Base-by-base conservation (phyloP, 345 rosid genomes). In the Leavenworthia alabamica region DNA sequence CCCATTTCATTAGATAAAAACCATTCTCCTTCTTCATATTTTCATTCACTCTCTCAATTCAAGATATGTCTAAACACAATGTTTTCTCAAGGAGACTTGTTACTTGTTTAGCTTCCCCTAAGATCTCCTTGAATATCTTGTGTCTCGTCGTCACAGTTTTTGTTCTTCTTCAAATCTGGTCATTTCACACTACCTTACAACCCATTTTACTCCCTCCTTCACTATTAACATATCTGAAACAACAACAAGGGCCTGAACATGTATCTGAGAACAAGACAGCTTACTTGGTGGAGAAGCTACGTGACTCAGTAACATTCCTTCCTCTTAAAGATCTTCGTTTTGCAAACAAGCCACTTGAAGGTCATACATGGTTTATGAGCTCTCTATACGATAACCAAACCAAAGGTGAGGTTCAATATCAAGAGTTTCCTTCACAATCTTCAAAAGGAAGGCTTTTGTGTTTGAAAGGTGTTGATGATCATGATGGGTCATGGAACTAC, bases 301-400 rank as follows among this genome's bases (percentile, higher is more conserved):
- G 72, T n/a, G 67, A 68, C 4, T 64, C 90, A 0, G 79, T 79
- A 61, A 82, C 78, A 26, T 86, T 80, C 51, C 82, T 86, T 56
- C 88, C 86, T 0, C 82, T 86, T n/a, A 84, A 84, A 53, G 86
- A 86, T 68, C 42, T 77, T 2, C 82, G 86, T 42, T 86, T 73
- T 43, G 32, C 84, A 8, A 60, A 68, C 27, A 75, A 64, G 43
- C 70, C 86, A 17, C 81, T 73, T 0, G 40, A 71, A 7, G 95
- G 86, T 41, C 88, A 84, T 67, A 84, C 88, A 0, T 86, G 90
- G 95, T 86, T 86, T 68, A 86, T 84, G 86, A 86, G 90, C 73
- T 85, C 95, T 22, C 59, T 79, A 62, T 60, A 74, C 14, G 93
- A 85, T 63, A 73, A 62, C 15, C 90, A 71, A 20, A 82, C 80